phyloP scores from a whole-genome alignment of 75 land plant species.

The Isoetes taiwanensis region DNA sequence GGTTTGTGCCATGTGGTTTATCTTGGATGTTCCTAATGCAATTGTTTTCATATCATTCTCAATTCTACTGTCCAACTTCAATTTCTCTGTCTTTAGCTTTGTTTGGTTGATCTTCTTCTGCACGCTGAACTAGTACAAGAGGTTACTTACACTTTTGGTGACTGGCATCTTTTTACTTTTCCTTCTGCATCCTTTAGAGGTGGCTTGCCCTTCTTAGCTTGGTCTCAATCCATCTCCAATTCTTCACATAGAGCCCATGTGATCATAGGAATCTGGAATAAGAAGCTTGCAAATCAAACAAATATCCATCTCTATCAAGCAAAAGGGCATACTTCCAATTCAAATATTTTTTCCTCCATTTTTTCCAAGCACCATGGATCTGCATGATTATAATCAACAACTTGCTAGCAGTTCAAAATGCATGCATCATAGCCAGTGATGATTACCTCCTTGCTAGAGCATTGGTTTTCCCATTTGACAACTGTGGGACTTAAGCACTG shows the following conservation, averaged over 20 bases:
- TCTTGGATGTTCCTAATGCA: slow-evolving; percentile 94
- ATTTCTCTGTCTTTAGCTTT: slow-evolving; percentile 71
- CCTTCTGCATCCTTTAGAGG: slow-evolving; percentile 6
- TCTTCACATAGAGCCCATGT: neutral
- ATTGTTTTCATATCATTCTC: slow-evolving; percentile 92
- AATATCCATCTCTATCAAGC: no score
- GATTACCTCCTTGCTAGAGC: no score
- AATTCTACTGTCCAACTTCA: slow-evolving; percentile 54
- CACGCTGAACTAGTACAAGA: slow-evolving; percentile 33
- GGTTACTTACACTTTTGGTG: neutral
- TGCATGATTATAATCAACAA: no score
- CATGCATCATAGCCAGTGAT: no score
- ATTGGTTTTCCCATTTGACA: neutral
- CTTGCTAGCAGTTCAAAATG: no score
- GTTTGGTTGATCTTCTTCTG: slow-evolving; percentile 64
- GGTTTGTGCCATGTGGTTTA: slow-evolving; percentile 97
- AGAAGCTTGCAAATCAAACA: no score
- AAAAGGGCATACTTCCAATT: no score
- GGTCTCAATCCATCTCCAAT: neutral
- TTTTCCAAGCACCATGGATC: no score
- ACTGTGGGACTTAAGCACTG: neutral
- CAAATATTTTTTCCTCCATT: neutral
- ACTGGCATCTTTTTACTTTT: neutral
- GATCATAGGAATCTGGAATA: neutral
- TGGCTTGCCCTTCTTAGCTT: neutral